Evolutionary conservation across 2,329 filamentous ascomycete genomes (phyloP), one percentile per base, ranked within the genome.

Genomic region (Chaetothyriales sp.): DNA sequence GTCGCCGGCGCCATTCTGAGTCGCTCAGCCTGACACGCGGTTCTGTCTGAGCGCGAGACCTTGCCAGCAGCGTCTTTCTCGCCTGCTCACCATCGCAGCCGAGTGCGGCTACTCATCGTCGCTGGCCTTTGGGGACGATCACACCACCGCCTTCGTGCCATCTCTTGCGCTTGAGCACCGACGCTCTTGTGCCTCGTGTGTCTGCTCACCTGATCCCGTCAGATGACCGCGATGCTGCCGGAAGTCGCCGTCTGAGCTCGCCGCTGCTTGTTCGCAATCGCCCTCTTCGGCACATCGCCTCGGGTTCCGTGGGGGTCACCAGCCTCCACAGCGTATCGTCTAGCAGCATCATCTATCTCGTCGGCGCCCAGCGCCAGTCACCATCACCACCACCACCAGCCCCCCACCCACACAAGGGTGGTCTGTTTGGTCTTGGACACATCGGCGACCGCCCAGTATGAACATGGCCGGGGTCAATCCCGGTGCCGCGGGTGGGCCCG

Each of bases 381-480:
- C 15, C 15, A 13, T 15, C 33, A 15, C 5, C 10, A 15, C 33
- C 10, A n/a, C 29, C 15, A 5, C 10, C 10, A 15, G 2, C 15
- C 10, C 10, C n/a, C n/a, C n/a, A n/a, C n/a, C n/a, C n/a, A n/a
- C n/a, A n/a, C n/a, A n/a, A n/a, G n/a, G n/a, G 33, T 40, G 10
- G 15, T 40, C 13, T 40, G 13, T 40, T 40, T 40, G 33, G 33
- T 40, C 33, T 40, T 40, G 33, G 33, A 5, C 4, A 40, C 33
- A 15, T 40, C 33, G 10, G 10, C 33, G 5, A 15, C 33, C 33
- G 13, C 10, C 46, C 43, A 58, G 71, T 64, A 76, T 78, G 67
- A 76, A 75, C 60, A 76, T 80, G 71, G 71, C 70, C 58, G 71
- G 69, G 59, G 78, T 80, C 73, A 75, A 73, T 61, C 72, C 72